Base-by-base conservation (phyloP, 768 basidiomycete species). In the Suillus ampliporus region DNA sequence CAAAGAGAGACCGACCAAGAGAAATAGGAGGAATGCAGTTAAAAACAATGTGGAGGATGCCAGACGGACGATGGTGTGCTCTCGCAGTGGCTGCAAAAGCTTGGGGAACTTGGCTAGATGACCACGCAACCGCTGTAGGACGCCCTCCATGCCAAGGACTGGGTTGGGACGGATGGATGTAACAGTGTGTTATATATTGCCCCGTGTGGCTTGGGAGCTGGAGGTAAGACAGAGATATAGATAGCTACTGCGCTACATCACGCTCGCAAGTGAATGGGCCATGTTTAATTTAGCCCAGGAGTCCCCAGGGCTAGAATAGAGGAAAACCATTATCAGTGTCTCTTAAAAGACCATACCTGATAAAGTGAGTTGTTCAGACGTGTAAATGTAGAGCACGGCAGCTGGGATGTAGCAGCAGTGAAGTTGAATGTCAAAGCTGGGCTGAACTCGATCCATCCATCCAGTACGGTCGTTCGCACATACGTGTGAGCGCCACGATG, bases 1-100 rank as follows among this genome's bases (percentile, higher is more conserved):
- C 40, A 89, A 74, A 5, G 91, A 93, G 54, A 95, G 76, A 3
- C 87, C 89, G 60, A 92, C 87, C 61, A 95, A 82, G 37, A 95
- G 82, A 60, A 90, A 83, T 58, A 95, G 84, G n/a, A 93, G 50
- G 74, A 90, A 94, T 4, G 88, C 83, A 3, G 72, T 69, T 67
- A 90, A 69, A 54, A 90, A 85, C 26, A 88, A 71, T 31, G 78
- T 60, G 62, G 82, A 80, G 40, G 84, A 82, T 26, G 82, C 60
- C 47, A 80, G 59, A 21, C 87, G 86, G 61, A 87, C 73, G 48
- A 76, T 61, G 21, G 79, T 76, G 68, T 90, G 84, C 34, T 70
- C 72, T 48, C 76, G 77, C 17, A 87, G 69, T 2, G 85, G 86
- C 14, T 67, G 69, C 28, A 65, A 69, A 46, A 64, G 57, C 5